Conservation (phyloP, 1,284 basidiomycete species). For the Leccinum griseonigrum region DNA sequence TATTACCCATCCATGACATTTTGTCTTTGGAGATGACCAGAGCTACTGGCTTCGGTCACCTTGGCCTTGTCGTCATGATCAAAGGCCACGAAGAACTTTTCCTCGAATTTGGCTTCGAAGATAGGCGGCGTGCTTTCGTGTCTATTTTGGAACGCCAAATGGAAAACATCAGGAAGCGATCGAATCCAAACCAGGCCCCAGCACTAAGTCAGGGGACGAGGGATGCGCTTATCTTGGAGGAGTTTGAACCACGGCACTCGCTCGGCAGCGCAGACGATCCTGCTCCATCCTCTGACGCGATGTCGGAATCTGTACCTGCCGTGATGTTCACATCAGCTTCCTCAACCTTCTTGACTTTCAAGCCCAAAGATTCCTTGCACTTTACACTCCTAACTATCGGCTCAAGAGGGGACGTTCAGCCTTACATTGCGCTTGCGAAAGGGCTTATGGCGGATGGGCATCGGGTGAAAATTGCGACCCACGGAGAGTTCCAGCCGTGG, state of each 20-base stretch:
- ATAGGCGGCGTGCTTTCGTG: constrained; percentile 77
- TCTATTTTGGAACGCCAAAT: constrained; percentile 76
- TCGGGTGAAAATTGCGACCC: constrained; percentile 82
- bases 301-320: constrained; percentile 72
- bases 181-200: constrained; percentile 40
- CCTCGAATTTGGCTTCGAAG: constrained; percentile 84
- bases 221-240: constrained; percentile 72
- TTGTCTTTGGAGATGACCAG: constrained; percentile 82
- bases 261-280: constrained; percentile 40
- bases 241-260: constrained; percentile 55
- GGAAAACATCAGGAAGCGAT: constrained; percentile 62
- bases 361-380: constrained; percentile 77
- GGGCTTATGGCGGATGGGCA: constrained; percentile 91
- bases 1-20: constrained; percentile 87
- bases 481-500: constrained; percentile 94
- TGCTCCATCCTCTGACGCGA: constrained; percentile 45
- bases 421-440: constrained; percentile 92
- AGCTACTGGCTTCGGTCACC: constrained; percentile 85
- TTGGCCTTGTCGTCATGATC: constrained; percentile 87
- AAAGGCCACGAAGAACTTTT: constrained; percentile 97
- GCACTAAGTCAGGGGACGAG: constrained; percentile 49
- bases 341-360: constrained; percentile 93
- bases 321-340: constrained; percentile 93
- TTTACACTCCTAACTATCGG: constrained; percentile 96
- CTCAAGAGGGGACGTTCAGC: constrained; percentile 90